Percentiles rank a stretch among this genome's conserved stretches.
Conservation (phyloP, 805 yeast genomes). For the Lachancea cidri region DNA sequence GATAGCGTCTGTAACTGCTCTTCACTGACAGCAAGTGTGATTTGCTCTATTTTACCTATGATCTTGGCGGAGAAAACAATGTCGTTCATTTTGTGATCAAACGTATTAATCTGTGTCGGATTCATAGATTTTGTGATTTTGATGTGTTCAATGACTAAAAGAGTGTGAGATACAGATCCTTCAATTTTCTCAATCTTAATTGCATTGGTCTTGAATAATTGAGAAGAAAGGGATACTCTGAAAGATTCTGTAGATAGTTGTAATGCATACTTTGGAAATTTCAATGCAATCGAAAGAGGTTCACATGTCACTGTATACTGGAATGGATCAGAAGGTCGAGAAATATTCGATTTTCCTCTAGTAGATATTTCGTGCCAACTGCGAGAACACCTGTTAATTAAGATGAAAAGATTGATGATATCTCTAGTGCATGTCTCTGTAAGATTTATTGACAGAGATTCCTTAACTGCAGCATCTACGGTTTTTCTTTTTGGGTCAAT, state of each 20-base stretch:
- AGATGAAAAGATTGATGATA: not conserved
- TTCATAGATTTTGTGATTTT: not conserved
- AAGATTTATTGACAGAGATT: too few relatives aligned
- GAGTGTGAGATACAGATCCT: not conserved
- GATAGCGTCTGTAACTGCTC: not conserved
- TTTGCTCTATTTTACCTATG: not conserved
- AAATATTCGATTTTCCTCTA: not conserved
- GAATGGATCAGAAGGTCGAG: not conserved
- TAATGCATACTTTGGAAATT: not conserved
- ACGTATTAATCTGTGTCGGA: slow-evolving; percentile 1
- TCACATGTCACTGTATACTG: not conserved
- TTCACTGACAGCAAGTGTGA: not conserved
- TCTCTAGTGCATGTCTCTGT: not conserved
- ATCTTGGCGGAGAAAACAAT: not conserved
- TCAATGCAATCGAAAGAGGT: not conserved
- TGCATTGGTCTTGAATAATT: not conserved
- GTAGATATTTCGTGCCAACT: not conserved
- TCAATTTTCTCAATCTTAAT: not conserved
- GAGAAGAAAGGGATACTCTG: not conserved
- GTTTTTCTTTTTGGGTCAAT: not conserved
- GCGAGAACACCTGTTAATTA: not conserved
- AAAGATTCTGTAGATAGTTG: not conserved
- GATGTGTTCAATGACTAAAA: slow-evolving; percentile 1
- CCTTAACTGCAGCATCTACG: not conserved
- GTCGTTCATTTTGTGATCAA: slow-evolving; percentile 2